These are phyloP conservation scores for Linum tenue DNA, from an alignment of 345 rosid genomes.

Conservation along the genomic window DNA sequence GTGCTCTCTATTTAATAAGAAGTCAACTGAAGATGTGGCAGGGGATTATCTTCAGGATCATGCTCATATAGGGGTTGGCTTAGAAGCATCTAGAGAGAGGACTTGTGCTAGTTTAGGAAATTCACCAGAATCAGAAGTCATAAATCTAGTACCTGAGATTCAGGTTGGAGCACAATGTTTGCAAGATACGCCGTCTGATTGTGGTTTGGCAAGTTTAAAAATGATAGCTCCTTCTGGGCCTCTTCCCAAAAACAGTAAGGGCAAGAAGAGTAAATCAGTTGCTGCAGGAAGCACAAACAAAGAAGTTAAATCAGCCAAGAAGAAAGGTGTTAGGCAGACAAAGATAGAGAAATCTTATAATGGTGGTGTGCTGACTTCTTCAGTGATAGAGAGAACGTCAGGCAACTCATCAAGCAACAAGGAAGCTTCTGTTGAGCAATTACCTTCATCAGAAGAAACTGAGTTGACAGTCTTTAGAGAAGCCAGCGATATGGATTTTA, in stretches of 20 bases:
- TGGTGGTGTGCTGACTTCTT: conserved; percentile 19
- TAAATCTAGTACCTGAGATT: conserved; percentile 56
- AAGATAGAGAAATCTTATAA: conserved; percentile 14
- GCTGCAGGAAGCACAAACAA: conserved; percentile 21
- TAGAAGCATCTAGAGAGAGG: conserved; percentile 32
- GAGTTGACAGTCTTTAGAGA: conserved; percentile 23
- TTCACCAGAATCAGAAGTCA: conserved; percentile 99
- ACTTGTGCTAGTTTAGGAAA: conserved; percentile 60
- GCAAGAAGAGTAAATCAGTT: conserved; percentile 30
- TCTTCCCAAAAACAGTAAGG: conserved; percentile 10
- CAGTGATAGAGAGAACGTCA: conserved; percentile 24
- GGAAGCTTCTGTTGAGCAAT: conserved; percentile 19
- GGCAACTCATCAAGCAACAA: conserved; percentile 21
- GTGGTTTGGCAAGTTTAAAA: conserved; percentile 32
- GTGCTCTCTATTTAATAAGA: conserved; percentile 23
- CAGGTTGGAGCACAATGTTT: conserved; percentile 30
- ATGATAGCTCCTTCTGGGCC: conserved; percentile 17
- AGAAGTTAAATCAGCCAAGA: conserved; percentile 34
- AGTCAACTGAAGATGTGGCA: conserved; percentile 33
- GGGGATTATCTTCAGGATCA: conserved; percentile 26
- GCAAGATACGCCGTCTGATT: conserved; percentile 30
- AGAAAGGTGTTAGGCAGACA: conserved; percentile 24
- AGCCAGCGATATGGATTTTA: conserved; percentile 15
- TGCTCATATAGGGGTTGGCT: conserved; percentile 28
- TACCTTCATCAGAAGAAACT: conserved; percentile 18